Conservation (phyloP, 345 rosid genomes). For the Leavenworthia alabamica region DNA sequence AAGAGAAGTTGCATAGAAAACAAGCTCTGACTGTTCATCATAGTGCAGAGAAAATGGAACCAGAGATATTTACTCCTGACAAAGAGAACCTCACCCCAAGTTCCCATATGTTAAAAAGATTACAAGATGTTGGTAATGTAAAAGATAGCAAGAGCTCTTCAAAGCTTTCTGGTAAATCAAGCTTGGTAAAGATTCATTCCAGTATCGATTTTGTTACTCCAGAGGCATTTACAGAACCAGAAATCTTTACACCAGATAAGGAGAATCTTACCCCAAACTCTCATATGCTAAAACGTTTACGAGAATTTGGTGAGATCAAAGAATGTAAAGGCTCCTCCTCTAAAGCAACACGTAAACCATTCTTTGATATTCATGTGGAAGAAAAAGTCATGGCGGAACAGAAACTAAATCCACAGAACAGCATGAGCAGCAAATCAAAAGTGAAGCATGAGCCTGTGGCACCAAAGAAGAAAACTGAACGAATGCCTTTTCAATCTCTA, state of each 20-base stretch:
- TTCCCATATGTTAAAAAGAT: constrained; percentile 38
- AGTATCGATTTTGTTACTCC: background rate
- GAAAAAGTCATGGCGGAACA: constrained; percentile 32
- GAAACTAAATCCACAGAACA: constrained; percentile 16
- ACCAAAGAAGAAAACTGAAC: constrained; percentile 35
- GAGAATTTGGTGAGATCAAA: constrained; percentile 38
- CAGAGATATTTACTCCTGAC: constrained; percentile 61
- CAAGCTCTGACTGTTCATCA: constrained; percentile 28
- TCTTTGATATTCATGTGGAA: constrained; percentile 32
- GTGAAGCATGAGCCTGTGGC: constrained; percentile 28
- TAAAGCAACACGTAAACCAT: constrained; percentile 26
- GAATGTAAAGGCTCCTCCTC: constrained; percentile 32
- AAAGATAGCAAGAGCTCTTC: constrained; percentile 36
- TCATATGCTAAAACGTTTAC: constrained; percentile 41
- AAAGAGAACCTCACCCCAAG: constrained; percentile 82
- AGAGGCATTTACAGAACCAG: constrained; percentile 38
- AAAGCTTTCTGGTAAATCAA: constrained; percentile 8
- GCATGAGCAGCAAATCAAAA: constrained; percentile 30
- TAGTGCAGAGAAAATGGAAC: constrained; percentile 39
- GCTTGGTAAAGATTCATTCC: constrained; percentile 8
- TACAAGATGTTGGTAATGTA: constrained; percentile 39
- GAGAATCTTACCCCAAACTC: constrained; percentile 70
- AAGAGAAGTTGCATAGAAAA: constrained; percentile 25
- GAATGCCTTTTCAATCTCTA: constrained; percentile 53
- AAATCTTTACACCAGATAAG: constrained; percentile 60